phyloP scores from a whole-genome alignment of 1,284 basidiomycete species.

The Sutorius eximius region DNA sequence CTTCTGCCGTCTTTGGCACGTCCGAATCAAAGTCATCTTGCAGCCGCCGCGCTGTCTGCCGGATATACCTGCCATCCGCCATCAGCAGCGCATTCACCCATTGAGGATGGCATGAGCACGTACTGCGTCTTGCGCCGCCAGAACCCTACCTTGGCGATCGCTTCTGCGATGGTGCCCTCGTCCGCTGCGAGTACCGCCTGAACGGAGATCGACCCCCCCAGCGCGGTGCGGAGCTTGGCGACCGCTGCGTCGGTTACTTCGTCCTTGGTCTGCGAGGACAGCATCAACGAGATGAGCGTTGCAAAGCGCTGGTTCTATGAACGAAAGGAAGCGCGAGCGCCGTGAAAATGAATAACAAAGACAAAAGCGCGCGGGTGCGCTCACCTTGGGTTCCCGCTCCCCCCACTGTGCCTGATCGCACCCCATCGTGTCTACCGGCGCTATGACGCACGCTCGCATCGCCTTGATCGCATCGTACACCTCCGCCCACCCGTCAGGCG shows the following conservation, averaged over 20 bases:
- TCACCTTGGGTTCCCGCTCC: constrained; percentile 68
- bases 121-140: constrained; percentile 86
- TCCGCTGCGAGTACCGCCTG: constrained; percentile 70
- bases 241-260: constrained; percentile 87
- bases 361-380: constrained; percentile 7
- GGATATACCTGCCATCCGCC: constrained; percentile 58
- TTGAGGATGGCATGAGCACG: constrained; percentile 18
- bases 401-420: constrained; percentile 68
- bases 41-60: constrained; percentile 67
- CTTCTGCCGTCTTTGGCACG: constrained; percentile 84
- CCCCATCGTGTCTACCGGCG: constrained; percentile 93
- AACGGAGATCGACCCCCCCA: constrained; percentile 80
- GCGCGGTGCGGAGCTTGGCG: constrained; percentile 64
- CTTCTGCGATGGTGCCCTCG: constrained; percentile 60
- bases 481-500: constrained; percentile 73
- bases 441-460: constrained; percentile 72
- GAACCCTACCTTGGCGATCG: constrained; percentile 91
- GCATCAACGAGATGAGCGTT: constrained; percentile 90
- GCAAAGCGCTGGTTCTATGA: constrained; percentile 74
- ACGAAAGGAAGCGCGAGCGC: background rate
- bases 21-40: constrained; percentile 74
- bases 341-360: background rate
- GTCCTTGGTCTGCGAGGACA: constrained; percentile 95
- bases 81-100: background rate
- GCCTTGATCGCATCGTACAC: constrained; percentile 74